Evolutionary conservation across 371 early-diverging fungal species (phyloP), one percentile per base, ranked within the genome.

Genomic region (Mucor irregularis): DNA sequence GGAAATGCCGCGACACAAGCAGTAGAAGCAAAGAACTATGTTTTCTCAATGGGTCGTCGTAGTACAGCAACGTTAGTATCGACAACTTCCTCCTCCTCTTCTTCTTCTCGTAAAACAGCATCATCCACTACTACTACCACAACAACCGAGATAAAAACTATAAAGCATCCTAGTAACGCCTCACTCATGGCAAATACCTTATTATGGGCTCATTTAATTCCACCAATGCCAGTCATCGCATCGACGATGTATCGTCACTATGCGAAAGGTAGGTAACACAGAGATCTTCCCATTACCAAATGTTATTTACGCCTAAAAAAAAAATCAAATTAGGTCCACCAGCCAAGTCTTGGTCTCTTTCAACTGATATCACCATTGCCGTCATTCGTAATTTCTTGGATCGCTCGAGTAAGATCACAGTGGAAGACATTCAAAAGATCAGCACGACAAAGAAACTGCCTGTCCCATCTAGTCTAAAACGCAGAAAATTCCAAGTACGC

Each of bases 261-360:
- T 57, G 28, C 51, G 1, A 59, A 59, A 52, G 65, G 65, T 64
- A 56, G 31, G 4, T 16, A 30, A 34, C 8, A 7, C 4, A 34
- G 21, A 39, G 43, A 29, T 26, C n/a, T 6, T 8, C 9, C 28
- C n/a, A 4, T 24, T 21, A 21, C 11, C 5, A 17, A 39, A 22
- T 49, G 13, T 7, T 59, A 4, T 46, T 59, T 3, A 40, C 13
- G 46, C 24, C 29, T 31, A 13, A 16, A 40, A 39, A 13, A 24
- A 42, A 1, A 4, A 34, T n/a, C 11, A 34, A 34, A 34, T 34
- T 34, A 77, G 78, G 78, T 3, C 78, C 78, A 2, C 69, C 77
- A 9, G 71, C 71, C 11, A 62, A 58, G 26, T 73, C 78, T 1
- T 78, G 78, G 78, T 58, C 68, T 2, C 64, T 78, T 21, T 35